phyloP scores from a whole-genome alignment of 192 early-diverging fungal genomes.

The Coemansia sp. region DNA sequence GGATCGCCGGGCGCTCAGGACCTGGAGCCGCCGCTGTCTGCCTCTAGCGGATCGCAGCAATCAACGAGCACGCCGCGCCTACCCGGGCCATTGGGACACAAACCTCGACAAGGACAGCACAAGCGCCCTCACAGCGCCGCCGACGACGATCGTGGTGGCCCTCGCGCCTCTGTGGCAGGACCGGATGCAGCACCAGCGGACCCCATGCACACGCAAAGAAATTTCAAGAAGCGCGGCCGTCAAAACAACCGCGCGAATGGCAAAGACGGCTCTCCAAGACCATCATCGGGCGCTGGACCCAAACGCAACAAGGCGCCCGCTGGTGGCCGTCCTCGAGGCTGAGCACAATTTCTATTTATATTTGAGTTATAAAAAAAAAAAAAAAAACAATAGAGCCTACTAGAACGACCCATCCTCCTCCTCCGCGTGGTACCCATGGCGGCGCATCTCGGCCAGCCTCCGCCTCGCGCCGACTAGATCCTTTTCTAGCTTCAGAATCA shows the following conservation, averaged over 20 bases:
- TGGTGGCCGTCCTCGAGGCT: slow-evolving; percentile 23
- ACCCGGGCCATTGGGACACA: not conserved
- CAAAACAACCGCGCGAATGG: slow-evolving; percentile 21
- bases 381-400: not conserved
- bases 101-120: not conserved
- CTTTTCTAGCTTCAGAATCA: slow-evolving; percentile 94
- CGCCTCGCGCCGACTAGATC: slow-evolving; percentile 84
- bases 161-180: not conserved
- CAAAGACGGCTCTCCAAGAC: slow-evolving; percentile 9
- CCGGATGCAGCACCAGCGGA: not conserved
- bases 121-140: slow-evolving; percentile 16
- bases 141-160: slow-evolving; percentile 10
- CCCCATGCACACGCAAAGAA: not conserved
- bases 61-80: not conserved
- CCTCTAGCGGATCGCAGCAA: slow-evolving; percentile 4
- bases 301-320: slow-evolving; percentile 27
- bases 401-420: slow-evolving; percentile 42
- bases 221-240: slow-evolving; percentile 31
- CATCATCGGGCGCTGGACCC: not conserved
- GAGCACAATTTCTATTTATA: slow-evolving; percentile 6
- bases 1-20: not conserved
- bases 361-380: not conserved
- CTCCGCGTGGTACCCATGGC: slow-evolving; percentile 72
- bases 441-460: slow-evolving; percentile 91
- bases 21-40: not conserved